Evolutionary conservation across 495 filamentous ascomycete species (phyloP), one percentile per base, ranked within the genome.

Genomic region (Neurospora africana): DNA sequence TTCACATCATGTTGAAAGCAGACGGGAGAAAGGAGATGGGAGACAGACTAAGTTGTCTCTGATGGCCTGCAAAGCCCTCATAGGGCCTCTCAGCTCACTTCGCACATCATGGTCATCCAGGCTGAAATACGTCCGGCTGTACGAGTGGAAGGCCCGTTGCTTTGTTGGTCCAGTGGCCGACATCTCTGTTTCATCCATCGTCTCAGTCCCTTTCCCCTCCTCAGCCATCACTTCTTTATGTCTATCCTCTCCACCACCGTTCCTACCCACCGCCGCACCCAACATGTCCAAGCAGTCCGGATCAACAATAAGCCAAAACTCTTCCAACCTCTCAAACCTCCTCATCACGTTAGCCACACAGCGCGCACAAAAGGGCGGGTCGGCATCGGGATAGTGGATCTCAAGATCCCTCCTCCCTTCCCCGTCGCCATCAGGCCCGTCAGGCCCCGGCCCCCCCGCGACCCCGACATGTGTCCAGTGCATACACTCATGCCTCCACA

Each of bases 301-400:
- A 69, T 76, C 72, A 23, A 77, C 68, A 37, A 78, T 68, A 0
- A 76, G 37, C 43, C 70, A 78, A 41, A 76, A 67, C 43, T 75
- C 73, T 67, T 71, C 43, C 71, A 76, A 36, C 33, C 69, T 69
- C 68, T 44, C 38, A 43, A 78, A 78, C 69, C 73, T 35, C 40
- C 58, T 35, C 65, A 78, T 15, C 36, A 73, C 69, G 35, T 68
- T 70, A 27, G 70, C 39, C 39, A 78, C 65, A 38, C 73, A 76
- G 41, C 71, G 9, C 11, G 44, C 36, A 36, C 75, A 78, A 70
- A 75, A 75, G 37, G 69, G 73, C 36, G 53, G 53, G 13, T 33
- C 27, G 5, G 53, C 15, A 19, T 65, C 53, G 53, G 53, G 27
- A 33, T 65, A 65, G 11, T 65, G 27, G 6, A 65, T 65, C 15